Base-by-base conservation (phyloP, 169 alveolate genomes). In the Plasmodium ovale region DNA sequence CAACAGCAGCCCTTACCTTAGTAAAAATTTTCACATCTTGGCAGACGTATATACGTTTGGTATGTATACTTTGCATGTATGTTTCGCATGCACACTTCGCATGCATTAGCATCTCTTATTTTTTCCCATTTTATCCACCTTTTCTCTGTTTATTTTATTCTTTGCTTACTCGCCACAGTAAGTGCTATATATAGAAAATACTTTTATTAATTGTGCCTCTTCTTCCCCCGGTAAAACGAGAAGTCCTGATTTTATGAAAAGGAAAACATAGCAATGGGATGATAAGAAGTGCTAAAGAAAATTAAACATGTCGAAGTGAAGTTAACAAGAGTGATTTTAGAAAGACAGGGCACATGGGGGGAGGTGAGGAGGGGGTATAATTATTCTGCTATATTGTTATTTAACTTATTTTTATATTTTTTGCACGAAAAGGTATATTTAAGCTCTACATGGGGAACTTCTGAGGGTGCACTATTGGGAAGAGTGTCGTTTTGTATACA, bases 211-310 rank as follows among this genome's bases (percentile, higher is more conserved):
- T 29, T 49, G 59, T 12, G 88, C 68, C 54, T 77, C 88, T 62
- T 77, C 77, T 62, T 77, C 88, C 14, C 88, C 64, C n/a, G 88
- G 67, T 2, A 77, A 68, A 35, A 77, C 51, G 39, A 77, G 44
- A 27, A 60, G 56, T 39, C 77, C 88, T 77, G 54, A 16, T 44
- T 60, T 77, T 60, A 12, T 6, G 3, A 33, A 25, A 19, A 74
- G 44, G 21, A 74, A 42, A 59, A 58, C 23, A 44, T 27, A 69
- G 51, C n/a, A 47, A 47, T 47, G 16, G 56, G 12, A 47, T 47
- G 16, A 47, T 47, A 14, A 21, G 16, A 47, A 47, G 56, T 47
- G 12, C 16, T 14, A 47, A 65, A 19, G n/a, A 25, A 21, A 29
- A n/a, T 33, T 31, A 35, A 23, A 37, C 74, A 44, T 44, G 59